Conservation (phyloP, 2,329 filamentous ascomycete genomes). For the Scytalidium lignicola region DNA sequence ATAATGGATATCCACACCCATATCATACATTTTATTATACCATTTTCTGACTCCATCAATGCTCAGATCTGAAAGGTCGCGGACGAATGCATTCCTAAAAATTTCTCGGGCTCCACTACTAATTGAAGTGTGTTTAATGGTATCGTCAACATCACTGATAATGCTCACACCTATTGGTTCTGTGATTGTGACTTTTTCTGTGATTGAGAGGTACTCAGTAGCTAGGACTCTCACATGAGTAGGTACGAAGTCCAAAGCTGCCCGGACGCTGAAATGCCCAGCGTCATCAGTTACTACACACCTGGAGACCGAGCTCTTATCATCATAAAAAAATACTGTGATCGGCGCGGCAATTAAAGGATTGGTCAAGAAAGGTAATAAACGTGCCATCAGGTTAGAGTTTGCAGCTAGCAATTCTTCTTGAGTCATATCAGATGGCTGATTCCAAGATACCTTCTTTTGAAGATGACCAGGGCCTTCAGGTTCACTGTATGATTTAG, state of each 20-base stretch:
- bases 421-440: slow-evolving; percentile 58
- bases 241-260: slow-evolving; percentile 81
- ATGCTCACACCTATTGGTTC: slow-evolving; percentile 78
- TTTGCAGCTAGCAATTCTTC: slow-evolving; percentile 78
- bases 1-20: slow-evolving; percentile 89
- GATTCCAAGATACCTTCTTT: slow-evolving; percentile 36
- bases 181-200: slow-evolving; percentile 71
- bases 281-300: slow-evolving; percentile 82
- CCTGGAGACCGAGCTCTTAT: slow-evolving; percentile 72
- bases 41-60: slow-evolving; percentile 86
- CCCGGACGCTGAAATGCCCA: slow-evolving; percentile 80
- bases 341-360: slow-evolving; percentile 73
- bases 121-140: slow-evolving; percentile 93
- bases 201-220: slow-evolving; percentile 76
- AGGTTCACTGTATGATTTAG: slow-evolving; percentile 15
- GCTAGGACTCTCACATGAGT: slow-evolving; percentile 85
- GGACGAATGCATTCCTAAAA: slow-evolving; percentile 91
- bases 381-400: slow-evolving; percentile 76
- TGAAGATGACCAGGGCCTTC: slow-evolving; percentile 32
- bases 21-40: slow-evolving; percentile 71
- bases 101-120: slow-evolving; percentile 83
- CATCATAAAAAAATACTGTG: slow-evolving; percentile 93
- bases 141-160: slow-evolving; percentile 98
- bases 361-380: slow-evolving; percentile 85
- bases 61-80: slow-evolving; percentile 74